Conservation (phyloP, 2,329 filamentous ascomycete genomes). For the Sporothrix inflata region DNA sequence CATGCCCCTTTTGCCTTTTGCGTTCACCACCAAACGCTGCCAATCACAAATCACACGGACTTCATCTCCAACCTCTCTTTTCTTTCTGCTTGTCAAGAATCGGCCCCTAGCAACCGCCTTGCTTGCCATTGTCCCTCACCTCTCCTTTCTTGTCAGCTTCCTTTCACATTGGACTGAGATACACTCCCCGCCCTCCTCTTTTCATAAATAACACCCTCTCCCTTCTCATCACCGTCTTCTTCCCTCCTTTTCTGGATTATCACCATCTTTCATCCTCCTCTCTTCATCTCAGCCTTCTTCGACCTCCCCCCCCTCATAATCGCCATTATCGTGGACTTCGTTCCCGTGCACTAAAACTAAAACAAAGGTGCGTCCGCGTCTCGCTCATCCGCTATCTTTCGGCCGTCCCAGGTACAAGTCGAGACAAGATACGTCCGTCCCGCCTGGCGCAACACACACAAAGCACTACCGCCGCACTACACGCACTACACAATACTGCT, state of each 20-base stretch:
- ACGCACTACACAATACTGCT: neutral
- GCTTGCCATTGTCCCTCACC: neutral
- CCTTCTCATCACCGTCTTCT: neutral
- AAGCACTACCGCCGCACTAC: conserved; percentile 25
- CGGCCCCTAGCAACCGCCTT: conserved; percentile 2
- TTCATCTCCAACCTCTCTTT: conserved; percentile 16
- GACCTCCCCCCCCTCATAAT: neutral
- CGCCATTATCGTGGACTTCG: neutral
- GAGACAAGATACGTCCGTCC: neutral
- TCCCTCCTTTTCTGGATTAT: neutral
- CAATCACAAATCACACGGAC: neutral
- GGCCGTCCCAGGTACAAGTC: conserved; percentile 25
- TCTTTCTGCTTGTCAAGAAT: conserved; percentile 5
- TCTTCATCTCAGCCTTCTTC: neutral
- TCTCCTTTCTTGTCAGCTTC: neutral
- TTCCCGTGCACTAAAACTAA: conserved; percentile 21
- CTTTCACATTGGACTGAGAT: neutral
- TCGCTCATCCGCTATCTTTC: conserved; percentile 24
- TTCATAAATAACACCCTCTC: conserved; percentile 5
- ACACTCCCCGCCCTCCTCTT: neutral
- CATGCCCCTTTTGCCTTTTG: neutral
- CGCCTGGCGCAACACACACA: conserved; percentile 4
- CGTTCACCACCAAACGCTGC: neutral
- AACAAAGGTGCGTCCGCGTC: conserved; percentile 21
- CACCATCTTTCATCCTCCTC: neutral